These are phyloP conservation scores for Phytophthora fragariae DNA, from an alignment of 352 stramenopile species.

Conservation along the genomic window DNA sequence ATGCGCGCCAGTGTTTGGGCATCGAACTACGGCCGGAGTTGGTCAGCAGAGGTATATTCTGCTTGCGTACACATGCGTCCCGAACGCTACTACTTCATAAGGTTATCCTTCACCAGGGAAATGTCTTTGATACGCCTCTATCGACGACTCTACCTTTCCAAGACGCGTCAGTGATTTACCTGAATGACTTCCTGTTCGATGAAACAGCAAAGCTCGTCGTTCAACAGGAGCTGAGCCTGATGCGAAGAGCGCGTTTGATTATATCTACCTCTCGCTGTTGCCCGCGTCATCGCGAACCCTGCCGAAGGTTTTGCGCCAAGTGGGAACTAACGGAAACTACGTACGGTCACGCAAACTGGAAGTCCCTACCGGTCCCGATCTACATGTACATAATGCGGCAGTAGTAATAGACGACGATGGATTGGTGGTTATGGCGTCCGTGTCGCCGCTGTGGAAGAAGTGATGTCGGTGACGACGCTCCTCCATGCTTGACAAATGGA, in stretches of 20 bases:
- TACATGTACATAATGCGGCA: conserved; percentile 1
- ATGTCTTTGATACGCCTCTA: conserved; percentile 8
- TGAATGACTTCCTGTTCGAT: conserved; percentile 11
- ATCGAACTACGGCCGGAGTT: conserved; percentile 9
- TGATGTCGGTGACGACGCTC: too few relatives aligned
- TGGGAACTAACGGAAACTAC: conserved; percentile 1
- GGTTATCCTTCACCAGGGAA: not conserved
- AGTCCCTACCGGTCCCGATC: not conserved
- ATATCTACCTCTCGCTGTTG: conserved; percentile 19
- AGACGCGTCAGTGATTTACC: not conserved
- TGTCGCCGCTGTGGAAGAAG: too few relatives aligned
- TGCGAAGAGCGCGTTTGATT: conserved; percentile 8
- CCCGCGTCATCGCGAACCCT: conserved; percentile 5
- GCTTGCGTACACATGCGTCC: not conserved
- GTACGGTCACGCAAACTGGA: conserved; percentile 7
- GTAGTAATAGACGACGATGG: too few relatives aligned
- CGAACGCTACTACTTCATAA: not conserved
- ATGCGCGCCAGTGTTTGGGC: conserved; percentile 4
- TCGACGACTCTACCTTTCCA: not conserved
- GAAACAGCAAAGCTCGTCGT: conserved; percentile 13
- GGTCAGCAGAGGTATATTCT: not conserved
- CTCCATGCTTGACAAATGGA: too few relatives aligned
- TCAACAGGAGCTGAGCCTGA: not conserved
- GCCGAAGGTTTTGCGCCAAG: too few relatives aligned
- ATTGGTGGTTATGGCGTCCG: too few relatives aligned